Evolutionary conservation across 345 rosid genomes (phyloP), one percentile per base, ranked within the genome.

Genomic region (Hypericum androsaemum): DNA sequence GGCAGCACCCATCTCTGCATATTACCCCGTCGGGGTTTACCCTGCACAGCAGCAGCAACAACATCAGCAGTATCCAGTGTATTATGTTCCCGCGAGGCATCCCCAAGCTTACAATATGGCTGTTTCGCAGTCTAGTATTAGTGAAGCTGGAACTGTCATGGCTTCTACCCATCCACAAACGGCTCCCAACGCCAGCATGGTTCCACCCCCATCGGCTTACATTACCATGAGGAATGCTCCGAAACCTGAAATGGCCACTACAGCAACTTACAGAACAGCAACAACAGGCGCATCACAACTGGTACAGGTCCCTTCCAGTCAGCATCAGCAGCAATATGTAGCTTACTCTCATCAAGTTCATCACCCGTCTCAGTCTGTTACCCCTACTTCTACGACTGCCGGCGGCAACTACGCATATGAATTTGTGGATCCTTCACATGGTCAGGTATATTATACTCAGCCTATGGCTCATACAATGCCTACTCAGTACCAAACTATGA

Each of bases 401-500:
- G 68, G 80, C 52, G 68, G 80, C 7, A 71, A 67, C 71, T 85
- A 83, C 41, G 78, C 73, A 37, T 88, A 80, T 61, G 98, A 85
- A 58, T 81, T 57, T 57, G 49, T 76, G 0, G 88, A 83, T 66
- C 84, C 82, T 69, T 64, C 78, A 58, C 83, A 75, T 68, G 71
- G 77, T 37, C 97, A 74, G 74, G 67, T 88, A 42, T 88, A 81
- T 70, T 92, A 83, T 49, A 71, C 94, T n/a, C 98, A 80, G 67
- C 86, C 81, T 62, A 22, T 78, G 62, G 83, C 80, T 8, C 82
- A 78, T 16, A 41, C 77, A 16, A 64, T 80, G 67, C 77, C 84
- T 54, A 72, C 87, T 46, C 98, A 83, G 71, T 92, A 88, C 69
- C 98, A 92, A 61, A 92, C 98, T 54, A 79, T 84, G 83, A 59